phyloP scores from a whole-genome alignment of 352 stramenopile species.

The Thalassiosira mediterranea region DNA sequence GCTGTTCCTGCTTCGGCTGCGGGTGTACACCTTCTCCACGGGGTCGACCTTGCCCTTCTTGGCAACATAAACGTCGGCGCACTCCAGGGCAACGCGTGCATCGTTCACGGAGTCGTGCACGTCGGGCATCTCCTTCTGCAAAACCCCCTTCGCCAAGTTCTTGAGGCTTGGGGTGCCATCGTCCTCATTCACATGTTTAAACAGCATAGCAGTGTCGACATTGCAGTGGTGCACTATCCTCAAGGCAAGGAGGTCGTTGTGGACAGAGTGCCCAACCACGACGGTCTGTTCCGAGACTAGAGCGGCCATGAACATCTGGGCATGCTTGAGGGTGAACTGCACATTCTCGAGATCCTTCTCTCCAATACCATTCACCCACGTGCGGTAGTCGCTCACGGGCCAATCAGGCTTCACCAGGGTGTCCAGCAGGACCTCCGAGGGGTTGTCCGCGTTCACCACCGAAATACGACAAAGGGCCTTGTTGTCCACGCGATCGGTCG shows the following conservation, averaged over 20 bases:
- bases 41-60: conserved; percentile 66
- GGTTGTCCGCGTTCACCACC: conserved; percentile 82
- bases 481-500: conserved; percentile 61
- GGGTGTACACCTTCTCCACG: conserved; percentile 44
- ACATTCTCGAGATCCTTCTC: conserved; percentile 73
- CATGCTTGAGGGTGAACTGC: conserved; percentile 83
- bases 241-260: conserved; percentile 85
- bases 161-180: conserved; percentile 73
- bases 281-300: conserved; percentile 85
- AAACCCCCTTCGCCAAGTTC: conserved; percentile 73
- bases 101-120: conserved; percentile 86
- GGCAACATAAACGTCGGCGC: conserved; percentile 63
- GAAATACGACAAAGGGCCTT: conserved; percentile 82
- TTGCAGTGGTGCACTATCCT: conserved; percentile 80
- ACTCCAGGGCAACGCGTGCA: conserved; percentile 70
- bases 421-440: conserved; percentile 82
- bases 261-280: conserved; percentile 84
- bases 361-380: conserved; percentile 83
- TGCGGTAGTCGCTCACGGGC: conserved; percentile 80
- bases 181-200: conserved; percentile 50
- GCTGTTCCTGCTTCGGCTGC: conserved; percentile 25
- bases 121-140: conserved; percentile 81
- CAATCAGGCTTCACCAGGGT: conserved; percentile 83
- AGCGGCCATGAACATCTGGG: conserved; percentile 84
- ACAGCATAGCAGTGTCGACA: conserved; percentile 84